Evolutionary conservation across 1,284 basidiomycete species (phyloP).

Genomic region (Cryptococcus neoformans): DNA sequence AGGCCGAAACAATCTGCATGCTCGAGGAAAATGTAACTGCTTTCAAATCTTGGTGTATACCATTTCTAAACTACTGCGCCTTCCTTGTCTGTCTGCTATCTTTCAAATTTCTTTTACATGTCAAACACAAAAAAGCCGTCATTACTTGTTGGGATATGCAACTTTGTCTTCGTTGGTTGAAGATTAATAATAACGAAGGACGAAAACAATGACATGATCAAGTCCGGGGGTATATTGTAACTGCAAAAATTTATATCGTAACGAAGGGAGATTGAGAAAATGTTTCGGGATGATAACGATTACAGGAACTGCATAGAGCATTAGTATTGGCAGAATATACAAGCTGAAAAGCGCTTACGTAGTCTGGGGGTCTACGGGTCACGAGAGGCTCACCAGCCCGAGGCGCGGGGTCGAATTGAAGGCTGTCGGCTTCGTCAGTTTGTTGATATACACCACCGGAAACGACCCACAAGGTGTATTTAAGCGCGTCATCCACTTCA

Average conservation of each 20-base stretch:
- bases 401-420: slow-evolving; percentile 99
- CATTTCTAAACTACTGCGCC: too few species aligned
- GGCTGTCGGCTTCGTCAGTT: slow-evolving; percentile 54
- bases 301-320: slow-evolving; percentile 2
- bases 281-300: neutral
- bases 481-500: slow-evolving; percentile 86
- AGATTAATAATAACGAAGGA: too few species aligned
- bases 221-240: slow-evolving; percentile 1
- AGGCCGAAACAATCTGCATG: too few species aligned
- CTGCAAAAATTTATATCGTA: neutral
- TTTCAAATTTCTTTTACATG: too few species aligned
- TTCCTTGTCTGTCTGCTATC: too few species aligned
- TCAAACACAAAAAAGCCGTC: too few species aligned
- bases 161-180: too few species aligned
- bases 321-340: neutral
- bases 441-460: neutral
- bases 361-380: slow-evolving; percentile 96
- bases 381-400: slow-evolving; percentile 97
- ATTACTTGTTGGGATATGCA: too few species aligned
- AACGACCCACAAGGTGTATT: slow-evolving; percentile 52
- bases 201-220: slow-evolving; percentile 1
- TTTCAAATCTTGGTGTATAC: too few species aligned
- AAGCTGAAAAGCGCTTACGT: slow-evolving; percentile 56
- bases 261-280: neutral
- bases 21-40: too few species aligned